Base-by-base conservation (phyloP, 106 monocot species). In the Dactylorhiza incarnata region DNA sequence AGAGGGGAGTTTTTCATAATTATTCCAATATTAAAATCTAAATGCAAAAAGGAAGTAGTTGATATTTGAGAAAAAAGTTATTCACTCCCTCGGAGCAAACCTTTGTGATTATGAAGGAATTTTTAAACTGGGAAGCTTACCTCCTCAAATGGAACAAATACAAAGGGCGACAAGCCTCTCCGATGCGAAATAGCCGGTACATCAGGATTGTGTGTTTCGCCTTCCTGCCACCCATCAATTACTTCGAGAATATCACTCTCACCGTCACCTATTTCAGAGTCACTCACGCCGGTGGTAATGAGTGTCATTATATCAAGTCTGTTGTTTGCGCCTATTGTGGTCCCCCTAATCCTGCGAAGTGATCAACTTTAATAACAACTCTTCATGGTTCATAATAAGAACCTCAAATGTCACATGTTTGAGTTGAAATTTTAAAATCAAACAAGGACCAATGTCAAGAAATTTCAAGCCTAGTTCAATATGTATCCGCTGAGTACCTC, bases 131-230 rank as follows among this genome's bases (percentile, higher is more conserved):
- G 45, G 19, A 69, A 43, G 45, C 13, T 37, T 87, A 88, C 97
- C 89, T 99, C 94, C 56, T 91, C 87, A 73, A 99, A 99, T 53
- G 91, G 94, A 73, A 99, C 91, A 79, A 91, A 99, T 25, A 99
- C 94, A 83, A 94, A 99, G 45, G 97, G 94, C 7, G 94, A 80
- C 75, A 94, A 80, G 50, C 97, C 97, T 74, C 94, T 87, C 45
- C 76, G 84, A 81, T 99, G 97, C 8, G 94, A 86, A 80, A 90
- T 75, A 71, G 94, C 97, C 61, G 97, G 97, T 49, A 99, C 89
- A 73, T 91, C 89, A 25, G 97, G 94, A 66, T 95, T 83, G 51
- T 91, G 97, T 16, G 97, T 87, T 75, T 94, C 97, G 69, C 85
- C 81, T 74, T 94, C 97, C 59, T 86, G 79, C 97, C 94, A 91